Percentiles rank a stretch among this genome's conserved stretches.
Evolutionary conservation across 2,329 filamentous ascomycete genomes (phyloP).

Genomic region (Monosporascus sp.): DNA sequence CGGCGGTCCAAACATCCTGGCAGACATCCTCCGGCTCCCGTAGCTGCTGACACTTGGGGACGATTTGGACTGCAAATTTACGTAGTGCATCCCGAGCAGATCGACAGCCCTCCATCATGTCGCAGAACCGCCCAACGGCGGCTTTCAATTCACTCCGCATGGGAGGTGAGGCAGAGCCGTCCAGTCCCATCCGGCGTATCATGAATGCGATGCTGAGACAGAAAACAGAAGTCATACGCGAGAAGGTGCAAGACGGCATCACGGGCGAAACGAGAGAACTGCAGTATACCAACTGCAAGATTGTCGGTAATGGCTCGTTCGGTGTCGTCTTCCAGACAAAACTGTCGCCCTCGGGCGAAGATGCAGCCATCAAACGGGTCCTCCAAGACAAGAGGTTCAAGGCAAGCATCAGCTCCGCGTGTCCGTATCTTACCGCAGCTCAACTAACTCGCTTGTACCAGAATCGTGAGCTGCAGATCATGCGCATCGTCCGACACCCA

Average conservation of each 20-base stretch:
- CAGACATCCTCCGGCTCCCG: constrained; percentile 14
- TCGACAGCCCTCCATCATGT: constrained; percentile 24
- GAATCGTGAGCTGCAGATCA: constrained; percentile 99
- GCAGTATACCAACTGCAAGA: constrained; percentile 99
- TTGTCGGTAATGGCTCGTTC: constrained; percentile 97
- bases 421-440: not conserved
- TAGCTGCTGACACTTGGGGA: constrained; percentile 21
- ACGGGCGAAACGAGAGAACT: constrained; percentile 95
- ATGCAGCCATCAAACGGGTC: constrained; percentile 98
- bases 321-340: constrained; percentile 99
- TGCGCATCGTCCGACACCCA: constrained; percentile 97
- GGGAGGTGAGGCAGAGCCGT: constrained; percentile 70
- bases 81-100: constrained; percentile 17
- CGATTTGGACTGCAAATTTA: constrained; percentile 15
- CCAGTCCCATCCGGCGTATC: constrained; percentile 7
- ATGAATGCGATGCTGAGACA: constrained; percentile 10
- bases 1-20: constrained; percentile 21
- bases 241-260: constrained; percentile 97
- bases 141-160: constrained; percentile 85
- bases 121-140: constrained; percentile 58
- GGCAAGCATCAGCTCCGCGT: constrained; percentile 45
- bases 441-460: constrained; percentile 34
- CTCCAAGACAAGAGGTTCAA: constrained; percentile 99
- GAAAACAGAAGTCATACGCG: constrained; percentile 81
- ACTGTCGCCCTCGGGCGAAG: constrained; percentile 93